These are phyloP conservation scores for Sanghuangporus weigelae DNA, from an alignment of 1,284 basidiomycete genomes.

Conservation along the genomic window DNA sequence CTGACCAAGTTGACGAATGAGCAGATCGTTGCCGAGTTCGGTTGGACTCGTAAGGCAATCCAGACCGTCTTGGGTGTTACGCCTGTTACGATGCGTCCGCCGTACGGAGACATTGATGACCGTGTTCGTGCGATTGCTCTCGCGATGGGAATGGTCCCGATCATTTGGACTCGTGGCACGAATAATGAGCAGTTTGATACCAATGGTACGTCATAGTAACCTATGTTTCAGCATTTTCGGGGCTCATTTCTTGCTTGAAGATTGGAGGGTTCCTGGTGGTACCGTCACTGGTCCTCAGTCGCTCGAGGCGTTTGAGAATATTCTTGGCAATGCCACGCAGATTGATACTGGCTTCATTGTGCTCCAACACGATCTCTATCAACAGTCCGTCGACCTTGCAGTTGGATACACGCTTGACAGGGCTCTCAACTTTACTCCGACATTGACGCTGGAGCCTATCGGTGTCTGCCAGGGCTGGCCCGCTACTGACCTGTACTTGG, in stretches of 20 bases:
- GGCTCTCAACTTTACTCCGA: constrained; percentile 53
- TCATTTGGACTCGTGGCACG: constrained; percentile 72
- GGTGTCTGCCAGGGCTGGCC: constrained; percentile 56
- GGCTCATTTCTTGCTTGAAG: constrained; percentile 31
- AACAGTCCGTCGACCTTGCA: constrained; percentile 84
- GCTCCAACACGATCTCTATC: constrained; percentile 82
- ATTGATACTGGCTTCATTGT: constrained; percentile 79
- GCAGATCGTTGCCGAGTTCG: constrained; percentile 90
- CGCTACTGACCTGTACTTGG: constrained; percentile 52
- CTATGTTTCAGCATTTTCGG: constrained; percentile 1
- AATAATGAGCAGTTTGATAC: constrained; percentile 71
- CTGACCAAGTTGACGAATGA: constrained; percentile 82
- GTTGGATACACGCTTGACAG: constrained; percentile 80
- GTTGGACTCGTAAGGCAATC: constrained; percentile 88
- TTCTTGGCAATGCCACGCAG: constrained; percentile 55
- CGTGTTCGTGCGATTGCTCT: constrained; percentile 82
- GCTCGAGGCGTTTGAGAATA: constrained; percentile 51
- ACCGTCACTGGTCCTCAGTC: constrained; percentile 52
- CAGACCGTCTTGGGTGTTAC: constrained; percentile 71
- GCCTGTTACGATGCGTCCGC: constrained; percentile 60
- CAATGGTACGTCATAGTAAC: constrained; percentile 43
- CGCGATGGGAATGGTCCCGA: constrained; percentile 77
- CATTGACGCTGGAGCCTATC: constrained; percentile 61
- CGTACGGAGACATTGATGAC: constrained; percentile 60
- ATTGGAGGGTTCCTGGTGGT: constrained; percentile 82